Conservation (phyloP, 805 yeast genomes). For the Limtongozyma cylindracea region DNA sequence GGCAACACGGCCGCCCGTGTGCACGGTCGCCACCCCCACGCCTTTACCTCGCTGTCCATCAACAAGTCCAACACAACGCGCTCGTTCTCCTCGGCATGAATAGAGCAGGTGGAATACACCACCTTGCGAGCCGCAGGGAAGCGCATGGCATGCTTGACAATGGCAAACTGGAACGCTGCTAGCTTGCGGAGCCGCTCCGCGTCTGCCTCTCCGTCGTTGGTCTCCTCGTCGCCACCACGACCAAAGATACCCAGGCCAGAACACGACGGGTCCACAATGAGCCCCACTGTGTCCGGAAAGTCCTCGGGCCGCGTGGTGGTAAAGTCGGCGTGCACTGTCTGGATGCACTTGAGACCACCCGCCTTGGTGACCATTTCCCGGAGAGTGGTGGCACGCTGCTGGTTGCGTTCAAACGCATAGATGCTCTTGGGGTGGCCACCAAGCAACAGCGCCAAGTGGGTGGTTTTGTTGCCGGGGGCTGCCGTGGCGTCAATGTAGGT, state of each 20-base stretch:
- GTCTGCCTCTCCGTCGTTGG: slow-evolving; percentile 16
- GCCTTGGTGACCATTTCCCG: slow-evolving; percentile 64
- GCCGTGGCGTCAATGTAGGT: slow-evolving; percentile 81
- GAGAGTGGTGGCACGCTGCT: slow-evolving; percentile 40
- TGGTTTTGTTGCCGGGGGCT: slow-evolving; percentile 97
- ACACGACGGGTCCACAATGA: slow-evolving; percentile 90
- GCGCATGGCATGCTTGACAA: slow-evolving; percentile 67
- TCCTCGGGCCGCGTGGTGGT: slow-evolving; percentile 31
- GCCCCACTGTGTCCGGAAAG: slow-evolving; percentile 42
- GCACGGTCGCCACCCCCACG: slow-evolving; percentile 53
- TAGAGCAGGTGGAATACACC: slow-evolving; percentile 88
- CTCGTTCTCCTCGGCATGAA: slow-evolving; percentile 87
- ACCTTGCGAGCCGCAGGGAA: slow-evolving; percentile 59
- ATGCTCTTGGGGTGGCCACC: slow-evolving; percentile 10
- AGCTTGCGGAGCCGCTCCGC: slow-evolving; percentile 32
- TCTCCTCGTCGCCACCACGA: slow-evolving; percentile 35
- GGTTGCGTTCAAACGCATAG: slow-evolving; percentile 75
- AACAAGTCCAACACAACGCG: slow-evolving; percentile 65
- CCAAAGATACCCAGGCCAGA: slow-evolving; percentile 97
- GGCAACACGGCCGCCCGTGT: slow-evolving; percentile 44
- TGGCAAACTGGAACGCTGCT: slow-evolving; percentile 68
- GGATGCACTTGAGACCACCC: slow-evolving; percentile 6
- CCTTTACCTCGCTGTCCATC: slow-evolving; percentile 33
- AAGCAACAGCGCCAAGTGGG: slow-evolving; percentile 60
- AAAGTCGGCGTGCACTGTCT: slow-evolving; percentile 37